A percentile compares a stretch with the other conserved stretches of the same genome.
Conservation (phyloP, 2,329 filamentous ascomycete genomes). For the Aspergillus aculeatus region DNA sequence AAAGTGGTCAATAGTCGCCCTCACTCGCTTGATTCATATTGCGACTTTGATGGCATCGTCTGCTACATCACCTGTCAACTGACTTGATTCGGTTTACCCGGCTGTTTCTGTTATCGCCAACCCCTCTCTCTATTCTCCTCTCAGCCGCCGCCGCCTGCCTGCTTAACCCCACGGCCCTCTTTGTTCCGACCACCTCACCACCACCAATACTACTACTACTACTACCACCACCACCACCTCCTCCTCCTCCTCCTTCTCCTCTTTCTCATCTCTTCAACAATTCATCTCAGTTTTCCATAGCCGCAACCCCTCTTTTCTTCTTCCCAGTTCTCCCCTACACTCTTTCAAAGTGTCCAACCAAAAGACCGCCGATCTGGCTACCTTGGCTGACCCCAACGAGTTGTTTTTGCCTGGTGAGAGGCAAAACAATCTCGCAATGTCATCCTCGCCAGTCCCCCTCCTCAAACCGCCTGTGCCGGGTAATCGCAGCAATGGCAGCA, state of each 20-base stretch:
- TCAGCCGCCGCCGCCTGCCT: slow-evolving; percentile 12
- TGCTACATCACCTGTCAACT: not conserved
- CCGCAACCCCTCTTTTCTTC: not conserved
- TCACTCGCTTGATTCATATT: slow-evolving; percentile 5
- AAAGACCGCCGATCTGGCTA: slow-evolving; percentile 36
- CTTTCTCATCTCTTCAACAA: not conserved
- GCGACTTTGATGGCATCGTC: not conserved
- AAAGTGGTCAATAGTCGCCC: not conserved
- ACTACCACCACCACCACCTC: not conserved
- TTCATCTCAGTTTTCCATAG: not conserved
- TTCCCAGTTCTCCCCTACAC: slow-evolving; percentile 5
- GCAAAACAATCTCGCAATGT: slow-evolving; percentile 58
- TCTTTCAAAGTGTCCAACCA: slow-evolving; percentile 21
- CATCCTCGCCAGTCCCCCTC: slow-evolving; percentile 69
- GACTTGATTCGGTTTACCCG: not conserved
- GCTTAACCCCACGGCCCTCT: slow-evolving; percentile 16
- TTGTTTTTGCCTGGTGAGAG: slow-evolving; percentile 42
- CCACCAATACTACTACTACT: not conserved
- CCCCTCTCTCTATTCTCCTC: slow-evolving; percentile 5
- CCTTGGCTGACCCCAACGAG: slow-evolving; percentile 41
- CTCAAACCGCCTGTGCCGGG: slow-evolving; percentile 81
- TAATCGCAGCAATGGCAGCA: slow-evolving; percentile 59
- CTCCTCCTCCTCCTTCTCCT: not conserved
- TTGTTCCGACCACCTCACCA: slow-evolving; percentile 12
- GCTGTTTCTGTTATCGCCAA: slow-evolving; percentile 5